A percentile compares a stretch with the other conserved stretches of the same genome.
Evolutionary conservation across 164 flowering plant genomes (phyloP).

Genomic region (Annona squamosa): DNA sequence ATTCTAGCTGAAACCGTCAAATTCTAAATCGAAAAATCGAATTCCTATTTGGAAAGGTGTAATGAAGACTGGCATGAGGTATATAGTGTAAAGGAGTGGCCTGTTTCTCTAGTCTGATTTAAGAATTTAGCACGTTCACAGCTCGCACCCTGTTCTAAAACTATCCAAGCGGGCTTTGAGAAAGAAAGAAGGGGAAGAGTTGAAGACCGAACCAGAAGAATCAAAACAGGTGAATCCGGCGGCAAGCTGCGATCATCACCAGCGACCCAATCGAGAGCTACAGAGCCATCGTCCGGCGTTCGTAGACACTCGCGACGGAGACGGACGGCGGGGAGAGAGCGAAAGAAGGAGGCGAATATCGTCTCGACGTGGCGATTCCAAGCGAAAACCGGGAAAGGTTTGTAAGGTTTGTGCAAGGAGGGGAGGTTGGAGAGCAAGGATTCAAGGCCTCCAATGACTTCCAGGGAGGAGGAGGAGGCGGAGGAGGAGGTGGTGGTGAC

Average conservation of each 20-base stretch:
- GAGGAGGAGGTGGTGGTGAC: neutral
- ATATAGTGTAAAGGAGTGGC: too few relatives aligned
- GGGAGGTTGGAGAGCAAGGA: conserved; percentile 35
- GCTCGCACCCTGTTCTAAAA: too few relatives aligned
- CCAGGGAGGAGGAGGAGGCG: conserved; percentile 30
- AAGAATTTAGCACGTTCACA: too few relatives aligned
- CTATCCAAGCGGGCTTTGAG: too few relatives aligned
- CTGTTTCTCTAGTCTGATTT: too few relatives aligned
- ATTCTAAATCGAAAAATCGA: too few relatives aligned
- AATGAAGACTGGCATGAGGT: too few relatives aligned
- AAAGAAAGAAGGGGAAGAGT: neutral
- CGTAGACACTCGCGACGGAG: conserved; percentile 74
- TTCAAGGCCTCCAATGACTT: conserved; percentile 46
- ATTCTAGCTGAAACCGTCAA: too few relatives aligned
- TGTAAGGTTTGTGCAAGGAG: conserved; percentile 43
- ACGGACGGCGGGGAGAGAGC: conserved; percentile 57
- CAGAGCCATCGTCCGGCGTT: conserved; percentile 54
- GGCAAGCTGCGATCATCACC: conserved; percentile 54
- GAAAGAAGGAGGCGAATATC: conserved; percentile 69
- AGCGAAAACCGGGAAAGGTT: conserved; percentile 52
- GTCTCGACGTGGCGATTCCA: conserved; percentile 85
- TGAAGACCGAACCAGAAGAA: conserved; percentile 55
- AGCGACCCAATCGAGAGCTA: conserved; percentile 83
- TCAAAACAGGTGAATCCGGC: conserved; percentile 57
- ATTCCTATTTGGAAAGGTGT: too few relatives aligned